A percentile compares a stretch with the other conserved stretches of the same genome.
phyloP scores from a whole-genome alignment of 2,329 filamentous ascomycete genomes.

The Beauveria bassiana region DNA sequence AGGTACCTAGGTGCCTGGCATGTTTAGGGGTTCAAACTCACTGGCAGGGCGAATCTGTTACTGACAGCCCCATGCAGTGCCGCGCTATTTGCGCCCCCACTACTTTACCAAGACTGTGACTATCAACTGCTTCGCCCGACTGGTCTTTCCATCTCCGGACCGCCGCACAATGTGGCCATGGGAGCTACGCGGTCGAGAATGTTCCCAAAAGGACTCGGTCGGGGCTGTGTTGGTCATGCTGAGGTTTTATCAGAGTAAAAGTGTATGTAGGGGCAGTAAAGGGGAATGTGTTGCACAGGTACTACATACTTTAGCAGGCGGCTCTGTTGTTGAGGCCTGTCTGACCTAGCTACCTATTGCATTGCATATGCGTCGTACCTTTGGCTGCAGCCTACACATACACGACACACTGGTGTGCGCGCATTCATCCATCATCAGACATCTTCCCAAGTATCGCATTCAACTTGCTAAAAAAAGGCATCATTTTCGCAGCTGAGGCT shows the following conservation, averaged over 20 bases:
- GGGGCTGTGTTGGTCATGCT: background rate
- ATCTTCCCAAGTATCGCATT: too few species aligned
- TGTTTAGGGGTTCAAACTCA: too few species aligned
- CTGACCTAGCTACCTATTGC: background rate
- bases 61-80: background rate
- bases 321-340: background rate
- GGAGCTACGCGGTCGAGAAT: background rate
- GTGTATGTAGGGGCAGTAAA: background rate
- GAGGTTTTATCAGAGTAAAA: background rate
- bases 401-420: too few species aligned
- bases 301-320: background rate
- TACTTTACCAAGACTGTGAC: too few species aligned
- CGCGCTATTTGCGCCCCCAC: background rate
- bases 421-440: too few species aligned
- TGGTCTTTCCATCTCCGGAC: conserved; percentile 11
- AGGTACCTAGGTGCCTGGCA: too few species aligned
- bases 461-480: too few species aligned
- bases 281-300: background rate
- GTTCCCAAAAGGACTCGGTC: background rate
- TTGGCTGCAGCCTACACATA: too few species aligned
- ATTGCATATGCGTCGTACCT: background rate
- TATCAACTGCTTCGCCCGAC: background rate
- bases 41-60: background rate
- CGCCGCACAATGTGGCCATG: background rate
- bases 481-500: too few species aligned